Base-by-base conservation (phyloP, 768 basidiomycete species). In the Termitomyces sp. region DNA sequence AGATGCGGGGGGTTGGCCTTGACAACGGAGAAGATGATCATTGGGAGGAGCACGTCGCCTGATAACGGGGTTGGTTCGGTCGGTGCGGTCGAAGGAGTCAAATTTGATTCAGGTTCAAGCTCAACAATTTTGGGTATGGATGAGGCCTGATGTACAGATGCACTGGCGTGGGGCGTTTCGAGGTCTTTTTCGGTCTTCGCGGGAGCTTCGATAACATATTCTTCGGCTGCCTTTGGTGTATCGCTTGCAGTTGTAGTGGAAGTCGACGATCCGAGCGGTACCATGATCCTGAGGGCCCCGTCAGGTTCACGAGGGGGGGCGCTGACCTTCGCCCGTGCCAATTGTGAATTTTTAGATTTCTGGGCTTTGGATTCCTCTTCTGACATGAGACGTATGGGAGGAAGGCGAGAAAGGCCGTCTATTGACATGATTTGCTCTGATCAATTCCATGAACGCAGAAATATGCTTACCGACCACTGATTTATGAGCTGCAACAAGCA, bases 21-120 rank as follows among this genome's bases (percentile, higher is more conserved):
- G 68, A 98, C 95, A 46, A 97, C 93, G 1, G 94, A 86, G 69
- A 90, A 97, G 52, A 98, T 99, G 72, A 98, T 87, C 62, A 98
- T 75, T 0, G 96, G 96, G 15, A 99, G 83, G 43, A 99, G 87
- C 46, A 97, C 83, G 68, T 98, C 96, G 1, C 94, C 92, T 0
- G 89, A 91, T 4, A 91, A 85, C 5, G 83, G 84, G 1, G 84
- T 86, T 0, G 79, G 70, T 11, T 57, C 69, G 10, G 51, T n/a
- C 7, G 60, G 43, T 32, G 63, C 62, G 9, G 66, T 52, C 9
- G 62, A 67, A 31, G 66, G 58, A 25, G 57, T n/a, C 17, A 1
- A 25, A 25, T 25, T 25, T 25, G 25, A 25, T 25, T 25, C 25
- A 3, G 38, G 50, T 45, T 40, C 50, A 31, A 46, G 61, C 53